Percentiles rank a stretch among this genome's conserved stretches.
Evolutionary conservation across 2,329 filamentous ascomycete species (phyloP).

Genomic region (Fusarium lyarnte): DNA sequence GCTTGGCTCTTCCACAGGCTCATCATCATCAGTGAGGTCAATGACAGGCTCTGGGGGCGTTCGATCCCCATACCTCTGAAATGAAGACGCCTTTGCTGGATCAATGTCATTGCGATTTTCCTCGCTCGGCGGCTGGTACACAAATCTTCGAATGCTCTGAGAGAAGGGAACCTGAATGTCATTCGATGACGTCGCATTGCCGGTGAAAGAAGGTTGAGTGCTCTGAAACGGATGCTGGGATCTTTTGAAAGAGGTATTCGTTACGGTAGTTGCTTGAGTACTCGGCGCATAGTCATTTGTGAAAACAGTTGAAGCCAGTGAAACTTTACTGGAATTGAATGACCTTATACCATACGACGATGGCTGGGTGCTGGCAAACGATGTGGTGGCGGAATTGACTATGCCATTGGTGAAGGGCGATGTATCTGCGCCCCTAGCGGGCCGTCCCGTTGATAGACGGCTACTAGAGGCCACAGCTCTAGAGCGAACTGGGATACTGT

Average conservation of each 20-base stretch:
- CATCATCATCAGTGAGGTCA: not conserved
- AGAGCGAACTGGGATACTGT: slow-evolving; percentile 37
- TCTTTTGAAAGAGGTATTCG: slow-evolving; percentile 21
- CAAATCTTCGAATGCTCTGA: slow-evolving; percentile 13
- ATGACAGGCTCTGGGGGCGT: slow-evolving; percentile 13
- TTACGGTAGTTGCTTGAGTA: slow-evolving; percentile 48
- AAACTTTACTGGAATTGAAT: slow-evolving; percentile 46
- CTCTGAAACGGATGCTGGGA: not conserved
- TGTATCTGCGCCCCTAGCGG: slow-evolving; percentile 24
- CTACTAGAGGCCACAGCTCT: slow-evolving; percentile 8
- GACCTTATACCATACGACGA: slow-evolving; percentile 38
- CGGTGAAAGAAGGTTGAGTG: not conserved
- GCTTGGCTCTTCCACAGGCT: slow-evolving; percentile 16
- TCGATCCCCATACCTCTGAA: slow-evolving; percentile 3
- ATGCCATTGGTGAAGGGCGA: slow-evolving; percentile 18
- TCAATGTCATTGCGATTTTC: not conserved
- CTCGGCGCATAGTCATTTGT: slow-evolving; percentile 33
- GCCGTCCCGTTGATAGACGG: slow-evolving; percentile 16
- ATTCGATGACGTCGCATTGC: not conserved
- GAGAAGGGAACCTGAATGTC: not conserved
- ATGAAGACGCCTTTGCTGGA: not conserved
- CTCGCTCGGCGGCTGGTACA: slow-evolving; percentile 3
- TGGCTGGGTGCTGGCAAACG: slow-evolving; percentile 19
- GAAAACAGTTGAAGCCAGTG: slow-evolving; percentile 48
- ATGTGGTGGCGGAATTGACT: not conserved